These are phyloP conservation scores for Vaccinium myrtillus DNA, from an alignment of 148 eudicot species.

Conservation along the genomic window DNA sequence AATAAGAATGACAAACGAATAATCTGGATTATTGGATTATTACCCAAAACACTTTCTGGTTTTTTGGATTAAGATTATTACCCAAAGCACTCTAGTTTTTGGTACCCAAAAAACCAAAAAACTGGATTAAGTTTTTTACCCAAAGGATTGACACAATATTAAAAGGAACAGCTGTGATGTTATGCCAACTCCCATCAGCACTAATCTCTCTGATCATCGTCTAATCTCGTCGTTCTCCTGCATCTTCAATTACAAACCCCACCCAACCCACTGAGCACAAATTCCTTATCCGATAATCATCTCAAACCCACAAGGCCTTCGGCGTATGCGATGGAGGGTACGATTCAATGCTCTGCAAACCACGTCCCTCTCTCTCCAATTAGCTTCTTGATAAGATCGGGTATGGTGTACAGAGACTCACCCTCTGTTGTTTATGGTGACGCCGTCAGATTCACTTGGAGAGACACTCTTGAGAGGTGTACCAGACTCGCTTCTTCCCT, in stretches of 20 bases:
- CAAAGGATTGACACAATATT: too few species aligned
- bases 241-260: too few species aligned
- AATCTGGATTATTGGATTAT: too few species aligned
- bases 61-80: too few species aligned
- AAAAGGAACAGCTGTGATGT: too few species aligned
- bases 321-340: constrained; percentile 31
- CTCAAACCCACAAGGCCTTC: not conserved
- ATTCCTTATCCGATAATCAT: not conserved
- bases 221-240: too few species aligned
- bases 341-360: constrained; percentile 37
- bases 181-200: not conserved
- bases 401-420: constrained; percentile 35
- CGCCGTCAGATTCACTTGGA: constrained; percentile 35
- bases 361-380: constrained; percentile 41
- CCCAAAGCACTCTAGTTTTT: too few species aligned
- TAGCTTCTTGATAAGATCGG: constrained; percentile 44
- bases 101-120: too few species aligned
- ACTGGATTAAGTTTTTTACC: too few species aligned
- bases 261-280: too few species aligned
- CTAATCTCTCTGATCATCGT: not conserved
- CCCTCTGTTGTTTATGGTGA: constrained; percentile 33
- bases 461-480: constrained; percentile 40
- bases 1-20: too few species aligned
- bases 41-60: too few species aligned
- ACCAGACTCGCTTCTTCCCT: constrained; percentile 44